Evolutionary conservation across 2,329 filamentous ascomycete genomes (phyloP).

Genomic region (Cercospora sojina): DNA sequence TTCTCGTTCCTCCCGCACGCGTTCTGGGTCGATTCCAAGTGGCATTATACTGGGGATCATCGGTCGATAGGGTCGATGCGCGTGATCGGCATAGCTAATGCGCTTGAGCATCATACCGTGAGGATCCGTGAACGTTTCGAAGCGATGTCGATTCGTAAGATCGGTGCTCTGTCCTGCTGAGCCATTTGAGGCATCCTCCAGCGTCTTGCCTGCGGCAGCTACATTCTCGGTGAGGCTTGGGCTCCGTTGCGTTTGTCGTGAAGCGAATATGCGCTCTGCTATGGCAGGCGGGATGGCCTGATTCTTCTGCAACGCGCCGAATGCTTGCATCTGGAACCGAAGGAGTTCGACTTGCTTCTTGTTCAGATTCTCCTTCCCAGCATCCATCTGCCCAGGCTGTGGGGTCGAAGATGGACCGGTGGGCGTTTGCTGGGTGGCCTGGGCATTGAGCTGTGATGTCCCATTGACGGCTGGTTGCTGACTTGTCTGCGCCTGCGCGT

Average conservation of each 20-base stretch:
- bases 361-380: constrained; percentile 51
- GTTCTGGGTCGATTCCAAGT: constrained; percentile 81
- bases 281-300: constrained; percentile 73
- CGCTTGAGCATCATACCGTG: constrained; percentile 57
- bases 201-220: constrained; percentile 49
- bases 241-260: constrained; percentile 60
- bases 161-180: constrained; percentile 41
- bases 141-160: constrained; percentile 48
- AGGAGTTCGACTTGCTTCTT: constrained; percentile 76
- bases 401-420: constrained; percentile 24
- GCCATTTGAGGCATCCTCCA: constrained; percentile 51
- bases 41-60: constrained; percentile 88
- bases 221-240: constrained; percentile 43
- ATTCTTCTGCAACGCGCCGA: constrained; percentile 87
- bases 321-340: constrained; percentile 83
- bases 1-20: constrained; percentile 81
- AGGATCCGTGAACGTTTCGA: constrained; percentile 74
- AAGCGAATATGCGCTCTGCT: constrained; percentile 79
- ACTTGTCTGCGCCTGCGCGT: constrained; percentile 24
- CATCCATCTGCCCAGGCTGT: constrained; percentile 28
- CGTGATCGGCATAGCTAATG: constrained; percentile 80
- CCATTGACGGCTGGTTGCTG: constrained; percentile 28
- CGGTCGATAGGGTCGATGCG: constrained; percentile 69
- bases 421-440: constrained; percentile 18
- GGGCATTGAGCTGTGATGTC: constrained; percentile 16